Percentiles rank a stretch among this genome's conserved stretches.
phyloP scores from a whole-genome alignment of 2,329 filamentous ascomycete genomes.

The Penicillium decumbens region DNA sequence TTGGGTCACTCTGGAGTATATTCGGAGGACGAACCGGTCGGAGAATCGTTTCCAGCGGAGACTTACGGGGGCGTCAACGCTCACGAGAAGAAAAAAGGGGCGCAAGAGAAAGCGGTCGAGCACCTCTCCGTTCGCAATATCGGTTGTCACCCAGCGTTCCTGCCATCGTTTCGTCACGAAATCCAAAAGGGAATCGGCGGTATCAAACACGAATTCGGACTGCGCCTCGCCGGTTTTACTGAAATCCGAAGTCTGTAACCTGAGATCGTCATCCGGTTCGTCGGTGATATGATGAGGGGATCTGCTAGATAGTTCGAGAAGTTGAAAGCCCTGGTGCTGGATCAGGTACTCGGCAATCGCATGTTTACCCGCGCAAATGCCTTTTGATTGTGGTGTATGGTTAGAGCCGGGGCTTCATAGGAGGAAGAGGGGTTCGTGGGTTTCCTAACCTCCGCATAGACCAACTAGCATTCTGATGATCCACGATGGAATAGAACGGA shows the following conservation, averaged over 20 bases:
- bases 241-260: slow-evolving; percentile 24
- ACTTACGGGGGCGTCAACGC: slow-evolving; percentile 82
- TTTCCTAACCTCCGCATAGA: slow-evolving; percentile 46
- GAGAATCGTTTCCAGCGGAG: slow-evolving; percentile 78
- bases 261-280: slow-evolving; percentile 27
- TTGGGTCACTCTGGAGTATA: slow-evolving; percentile 1
- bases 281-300: slow-evolving; percentile 22
- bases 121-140: slow-evolving; percentile 67
- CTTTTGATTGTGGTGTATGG: slow-evolving; percentile 42
- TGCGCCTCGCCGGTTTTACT: slow-evolving; percentile 16
- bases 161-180: slow-evolving; percentile 83
- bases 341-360: slow-evolving; percentile 85
- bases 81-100: slow-evolving; percentile 89
- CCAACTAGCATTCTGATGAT: slow-evolving; percentile 47
- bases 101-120: slow-evolving; percentile 72
- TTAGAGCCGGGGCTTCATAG: slow-evolving; percentile 14
- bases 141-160: slow-evolving; percentile 77
- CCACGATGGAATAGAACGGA: background rate
- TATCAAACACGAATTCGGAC: slow-evolving; percentile 50
- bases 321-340: slow-evolving; percentile 74
- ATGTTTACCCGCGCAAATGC: slow-evolving; percentile 88
- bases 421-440: background rate
- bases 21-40: slow-evolving; percentile 40
- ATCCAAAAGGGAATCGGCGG: slow-evolving; percentile 66
- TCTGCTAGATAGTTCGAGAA: slow-evolving; percentile 56